Evolutionary conservation across 1,284 basidiomycete genomes (phyloP), one percentile per base, ranked within the genome.

Genomic region (Cystobasidiaceae sp.): DNA sequence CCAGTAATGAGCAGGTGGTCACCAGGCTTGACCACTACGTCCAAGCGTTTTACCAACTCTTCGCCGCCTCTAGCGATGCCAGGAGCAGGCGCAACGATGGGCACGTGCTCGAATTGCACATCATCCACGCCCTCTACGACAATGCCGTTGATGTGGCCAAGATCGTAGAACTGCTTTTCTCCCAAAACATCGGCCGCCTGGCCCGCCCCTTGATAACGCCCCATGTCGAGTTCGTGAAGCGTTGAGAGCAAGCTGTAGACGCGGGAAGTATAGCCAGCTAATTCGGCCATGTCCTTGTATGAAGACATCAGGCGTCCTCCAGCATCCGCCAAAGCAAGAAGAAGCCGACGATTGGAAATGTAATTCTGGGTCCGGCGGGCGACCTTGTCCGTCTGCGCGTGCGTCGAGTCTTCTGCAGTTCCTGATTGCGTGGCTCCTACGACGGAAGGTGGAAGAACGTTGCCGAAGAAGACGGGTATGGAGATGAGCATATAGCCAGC

Each of bases 1-100:
- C 93, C 93, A 0, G 91, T 94, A 73, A 97, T 91, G 83, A 97
- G 88, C 4, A 94, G 80, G 75, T 97, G 93, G 76, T 96, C 88
- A 4, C 90, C 89, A 13, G 84, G 81, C 57, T 81, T 81, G 60
- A 96, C 82, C n/a, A 79, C 77, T 15, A 97, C 76, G 51, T 82
- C 85, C 30, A 97, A 81, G 62, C 87, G 84, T 65, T 82, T 83
- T 34, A 96, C 86, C 30, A 96, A 82, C 64, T 84, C 81, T 68
- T 83, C 81, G 19, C 81, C 80, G 8, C 81, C 82, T 54, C 80
- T 74, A 63, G 79, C 78, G 3, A 81, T 77, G 2, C 81, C 81
- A 0, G 80, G 80, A 7, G 76, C 74, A 11, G 85, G 90, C 34
- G 86, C 84, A 44, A 84, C 82, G 28, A 97, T 83, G 57, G 91